phyloP scores from a whole-genome alignment of 139 green algal species.

The Pleodorina starrii region DNA sequence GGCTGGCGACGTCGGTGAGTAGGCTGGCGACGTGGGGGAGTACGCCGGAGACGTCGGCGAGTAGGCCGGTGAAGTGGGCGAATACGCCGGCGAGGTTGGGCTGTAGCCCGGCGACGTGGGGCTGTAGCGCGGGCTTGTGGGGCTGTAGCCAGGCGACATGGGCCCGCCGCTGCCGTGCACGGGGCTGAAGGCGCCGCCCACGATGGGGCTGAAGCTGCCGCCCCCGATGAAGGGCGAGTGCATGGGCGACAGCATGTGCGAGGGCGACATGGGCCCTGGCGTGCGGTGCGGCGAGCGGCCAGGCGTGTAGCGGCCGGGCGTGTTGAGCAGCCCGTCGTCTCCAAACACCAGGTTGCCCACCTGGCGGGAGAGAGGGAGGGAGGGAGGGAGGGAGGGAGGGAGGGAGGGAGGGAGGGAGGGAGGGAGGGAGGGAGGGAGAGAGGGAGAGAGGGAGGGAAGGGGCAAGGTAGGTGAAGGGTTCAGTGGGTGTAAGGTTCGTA shows the following conservation, averaged over 20 bases:
- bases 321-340: constrained; percentile 31
- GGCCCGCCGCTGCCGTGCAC: constrained; percentile 70
- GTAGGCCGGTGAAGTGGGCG: constrained; percentile 80
- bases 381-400: too few species aligned
- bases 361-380: too few species aligned
- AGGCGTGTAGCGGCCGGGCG: constrained; percentile 64
- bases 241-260: constrained; percentile 63
- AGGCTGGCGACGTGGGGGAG: constrained; percentile 77
- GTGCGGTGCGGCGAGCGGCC: constrained; percentile 65
- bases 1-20: constrained; percentile 77
- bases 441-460: too few species aligned
- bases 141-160: constrained; percentile 64
- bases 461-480: too few species aligned
- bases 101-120: constrained; percentile 74
- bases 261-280: constrained; percentile 70
- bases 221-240: constrained; percentile 70
- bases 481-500: too few species aligned
- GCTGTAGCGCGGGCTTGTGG: constrained; percentile 72
- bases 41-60: constrained; percentile 80
- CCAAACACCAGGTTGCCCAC: constrained; percentile 44
- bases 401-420: too few species aligned
- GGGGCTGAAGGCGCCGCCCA: constrained; percentile 43
- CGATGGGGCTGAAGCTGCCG: constrained; percentile 73
- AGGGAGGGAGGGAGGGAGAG: too few species aligned
- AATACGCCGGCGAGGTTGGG: constrained; percentile 69